These are phyloP conservation scores for Phytophthora constricta DNA, from an alignment of 352 stramenopile genomes.

Conservation along the genomic window DNA sequence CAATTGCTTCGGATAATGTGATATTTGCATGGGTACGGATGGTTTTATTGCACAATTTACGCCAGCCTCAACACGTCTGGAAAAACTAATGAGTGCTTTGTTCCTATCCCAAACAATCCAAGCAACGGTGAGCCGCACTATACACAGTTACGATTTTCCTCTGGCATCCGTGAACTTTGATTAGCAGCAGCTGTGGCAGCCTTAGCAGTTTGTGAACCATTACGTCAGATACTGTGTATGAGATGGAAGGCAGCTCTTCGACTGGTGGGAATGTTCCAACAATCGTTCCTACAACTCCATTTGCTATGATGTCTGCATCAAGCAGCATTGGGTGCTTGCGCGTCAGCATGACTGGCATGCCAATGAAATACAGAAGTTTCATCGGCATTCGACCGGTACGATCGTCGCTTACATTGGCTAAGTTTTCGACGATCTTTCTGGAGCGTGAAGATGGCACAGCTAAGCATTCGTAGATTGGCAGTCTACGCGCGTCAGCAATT, in stretches of 20 bases:
- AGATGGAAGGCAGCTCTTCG: not conserved
- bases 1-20: not conserved
- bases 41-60: not conserved
- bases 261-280: not conserved
- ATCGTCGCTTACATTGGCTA: not conserved
- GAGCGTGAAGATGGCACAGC: not conserved
- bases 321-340: not conserved
- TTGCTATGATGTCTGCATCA: not conserved
- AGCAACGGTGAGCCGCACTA: not conserved
- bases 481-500: not conserved
- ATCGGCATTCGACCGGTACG: not conserved
- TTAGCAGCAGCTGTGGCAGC: not conserved
- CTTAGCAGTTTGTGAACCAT: not conserved
- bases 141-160: not conserved
- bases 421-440: not conserved
- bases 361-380: not conserved
- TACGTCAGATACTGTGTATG: not conserved
- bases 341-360: not conserved
- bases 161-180: slow-evolving; percentile 20
- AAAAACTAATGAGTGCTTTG: not conserved
- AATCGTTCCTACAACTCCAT: not conserved
- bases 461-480: not conserved
- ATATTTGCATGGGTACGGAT: not conserved
- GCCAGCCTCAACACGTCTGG: not conserved
- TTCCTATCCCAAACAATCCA: not conserved